phyloP scores from a whole-genome alignment of 208 protist species.

The Tritrichomonas musculus region DNA sequence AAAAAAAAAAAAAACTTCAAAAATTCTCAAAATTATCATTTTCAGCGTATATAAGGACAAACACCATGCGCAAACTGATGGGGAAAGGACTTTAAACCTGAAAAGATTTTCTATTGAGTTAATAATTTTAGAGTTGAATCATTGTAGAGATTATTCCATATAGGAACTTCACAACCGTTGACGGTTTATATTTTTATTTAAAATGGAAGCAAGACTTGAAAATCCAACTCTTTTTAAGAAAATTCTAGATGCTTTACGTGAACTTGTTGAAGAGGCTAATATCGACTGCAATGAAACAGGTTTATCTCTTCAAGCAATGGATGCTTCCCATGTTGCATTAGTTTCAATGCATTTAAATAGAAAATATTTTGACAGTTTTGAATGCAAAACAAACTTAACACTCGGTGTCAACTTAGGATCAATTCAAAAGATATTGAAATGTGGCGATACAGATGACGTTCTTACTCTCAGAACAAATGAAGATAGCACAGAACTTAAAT shows the following conservation, averaged over 20 bases:
- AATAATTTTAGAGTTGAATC: too few species aligned
- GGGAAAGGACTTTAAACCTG: too few species aligned
- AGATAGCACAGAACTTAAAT: neutral
- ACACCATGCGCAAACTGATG: too few species aligned
- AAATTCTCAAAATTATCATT: too few species aligned
- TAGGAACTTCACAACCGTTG: neutral
- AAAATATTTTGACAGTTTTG: neutral
- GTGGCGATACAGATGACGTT: neutral
- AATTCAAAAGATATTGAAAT: conserved; percentile 27
- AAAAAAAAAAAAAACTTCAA: too few species aligned
- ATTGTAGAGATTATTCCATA: too few species aligned
- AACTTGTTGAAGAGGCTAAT: conserved; percentile 18
- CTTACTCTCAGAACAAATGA: neutral
- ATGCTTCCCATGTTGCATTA: neutral
- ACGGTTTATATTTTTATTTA: neutral
- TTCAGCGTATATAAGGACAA: too few species aligned
- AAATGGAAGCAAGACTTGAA: neutral
- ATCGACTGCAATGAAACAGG: neutral
- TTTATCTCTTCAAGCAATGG: conserved; percentile 20
- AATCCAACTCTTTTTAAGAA: neutral
- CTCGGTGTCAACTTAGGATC: conserved; percentile 3
- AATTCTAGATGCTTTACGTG: neutral
- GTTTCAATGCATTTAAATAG: conserved; percentile 2
- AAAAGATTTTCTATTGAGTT: too few species aligned
- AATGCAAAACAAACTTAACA: neutral